phyloP scores from a whole-genome alignment of 768 basidiomycete genomes.

The Naematelia encephala region DNA sequence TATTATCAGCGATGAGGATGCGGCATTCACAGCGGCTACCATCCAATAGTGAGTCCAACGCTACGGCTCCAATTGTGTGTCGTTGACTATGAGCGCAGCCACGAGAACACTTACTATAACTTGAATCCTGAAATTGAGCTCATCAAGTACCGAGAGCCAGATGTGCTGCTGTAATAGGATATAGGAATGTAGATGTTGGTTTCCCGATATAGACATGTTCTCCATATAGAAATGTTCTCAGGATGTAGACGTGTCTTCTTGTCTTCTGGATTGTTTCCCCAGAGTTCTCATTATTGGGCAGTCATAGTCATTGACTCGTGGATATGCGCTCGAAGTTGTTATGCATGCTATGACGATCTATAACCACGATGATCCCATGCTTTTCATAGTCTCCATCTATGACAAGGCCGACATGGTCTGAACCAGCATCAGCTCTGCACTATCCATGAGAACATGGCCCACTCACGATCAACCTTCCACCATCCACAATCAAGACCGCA shows the following conservation, averaged over 20 bases:
- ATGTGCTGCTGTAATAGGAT: slow-evolving; percentile 8
- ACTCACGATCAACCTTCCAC: slow-evolving; percentile 40
- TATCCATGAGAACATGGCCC: background rate
- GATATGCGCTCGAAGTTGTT: too few relatives aligned
- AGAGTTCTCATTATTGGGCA: too few relatives aligned
- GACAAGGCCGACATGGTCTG: too few relatives aligned
- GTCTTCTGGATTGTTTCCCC: too few relatives aligned
- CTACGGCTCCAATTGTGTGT: background rate
- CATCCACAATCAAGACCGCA: slow-evolving; percentile 38
- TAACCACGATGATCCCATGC: too few relatives aligned
- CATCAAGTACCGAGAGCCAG: slow-evolving; percentile 25
- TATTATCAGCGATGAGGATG: slow-evolving; percentile 28
- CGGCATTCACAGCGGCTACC: slow-evolving; percentile 29
- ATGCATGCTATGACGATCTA: too few relatives aligned
- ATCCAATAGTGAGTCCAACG: slow-evolving; percentile 30
- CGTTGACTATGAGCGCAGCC: slow-evolving; percentile 2
- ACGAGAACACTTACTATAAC: slow-evolving; percentile 32
- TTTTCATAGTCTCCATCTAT: too few relatives aligned
- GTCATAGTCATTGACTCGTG: too few relatives aligned
- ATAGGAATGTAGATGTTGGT: background rate
- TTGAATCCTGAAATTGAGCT: slow-evolving; percentile 30
- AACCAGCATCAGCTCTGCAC: too few relatives aligned
- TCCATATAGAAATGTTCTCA: too few relatives aligned
- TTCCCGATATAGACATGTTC: too few relatives aligned
- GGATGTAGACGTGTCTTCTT: too few relatives aligned